Base-by-base conservation (phyloP, 805 yeast species). In the Starmerella bombi region DNA sequence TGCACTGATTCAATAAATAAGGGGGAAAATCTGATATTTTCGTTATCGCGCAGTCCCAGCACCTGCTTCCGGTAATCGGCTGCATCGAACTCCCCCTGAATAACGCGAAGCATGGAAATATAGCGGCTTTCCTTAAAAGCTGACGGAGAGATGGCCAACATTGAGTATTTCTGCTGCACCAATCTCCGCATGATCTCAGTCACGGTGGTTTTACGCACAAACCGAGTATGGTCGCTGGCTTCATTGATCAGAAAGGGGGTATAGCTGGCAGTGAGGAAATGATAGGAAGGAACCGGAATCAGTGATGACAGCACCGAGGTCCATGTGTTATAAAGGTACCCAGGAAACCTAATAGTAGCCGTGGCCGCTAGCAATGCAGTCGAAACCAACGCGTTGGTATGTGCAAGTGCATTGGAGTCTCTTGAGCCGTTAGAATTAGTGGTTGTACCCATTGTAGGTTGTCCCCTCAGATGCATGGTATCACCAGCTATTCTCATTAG, bases 261-360 rank as follows among this genome's bases (percentile, higher is more conserved):
- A 53, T 74, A 80, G 43, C 83, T 71, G 8, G 91, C 78, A 35
- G 70, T 67, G 12, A 80, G 54, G 52, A 81, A 83, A 58, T 84
- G 93, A 50, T 80, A 63, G 34, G 79, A 79, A 1, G 94, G 94
- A 0, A 84, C 77, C 2, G 96, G 95, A 2, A 91, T 72, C 49
- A 91, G 60, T 1, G 88, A 74, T 1, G 95, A 77, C 37, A 84
- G 60, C 15, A 91, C 74, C 36, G 93, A 78, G 30, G 85, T 81
- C 50, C 80, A 62, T 3, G 93, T 83, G 55, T 80, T 81, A 66
- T 82, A 86, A 72, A 85, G 78, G 62, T 84, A 84, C 36, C 91
- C 77, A 3, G 98, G 98, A 58, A 80, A 88, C 50, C 98, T 67
- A 34, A 91, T 62, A 0, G 97, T 81, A 45, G 88, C 82, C 2